These are phyloP conservation scores for Chlorella vulgaris DNA, from an alignment of 139 green algal species.

Conservation along the genomic window DNA sequence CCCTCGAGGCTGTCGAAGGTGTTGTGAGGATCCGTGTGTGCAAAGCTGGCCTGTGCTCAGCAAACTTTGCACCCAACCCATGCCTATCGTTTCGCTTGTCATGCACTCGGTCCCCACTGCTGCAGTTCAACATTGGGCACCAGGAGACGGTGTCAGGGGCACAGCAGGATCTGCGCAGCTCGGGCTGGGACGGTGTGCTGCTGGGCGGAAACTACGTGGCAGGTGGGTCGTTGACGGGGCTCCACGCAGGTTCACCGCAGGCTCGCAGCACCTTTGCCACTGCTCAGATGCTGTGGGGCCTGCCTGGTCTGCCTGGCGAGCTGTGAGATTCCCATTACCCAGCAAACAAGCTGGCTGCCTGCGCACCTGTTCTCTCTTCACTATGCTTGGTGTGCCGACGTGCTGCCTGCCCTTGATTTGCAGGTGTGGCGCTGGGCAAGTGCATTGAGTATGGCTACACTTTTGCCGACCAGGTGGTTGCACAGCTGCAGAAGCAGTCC, in stretches of 20 bases:
- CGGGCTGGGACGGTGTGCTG: slow-evolving; percentile 79
- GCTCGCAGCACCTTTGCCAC: background rate
- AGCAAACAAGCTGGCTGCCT: no score
- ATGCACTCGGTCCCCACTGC: background rate
- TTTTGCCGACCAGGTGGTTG: slow-evolving; percentile 20
- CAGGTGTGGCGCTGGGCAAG: slow-evolving; percentile 94
- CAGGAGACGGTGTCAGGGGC: slow-evolving; percentile 61
- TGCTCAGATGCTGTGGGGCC: no score
- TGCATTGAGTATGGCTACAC: slow-evolving; percentile 34
- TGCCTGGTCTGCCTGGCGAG: no score
- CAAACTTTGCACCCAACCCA: no score
- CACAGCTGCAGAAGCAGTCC: slow-evolving; percentile 14
- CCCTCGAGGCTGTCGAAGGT: no score
- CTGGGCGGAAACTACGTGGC: slow-evolving; percentile 98
- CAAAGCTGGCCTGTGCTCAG: no score
- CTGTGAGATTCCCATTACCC: no score
- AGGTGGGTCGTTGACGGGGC: slow-evolving; percentile 23
- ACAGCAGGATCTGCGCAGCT: slow-evolving; percentile 57
- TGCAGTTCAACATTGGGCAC: slow-evolving; percentile 97
- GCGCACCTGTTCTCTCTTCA: no score
- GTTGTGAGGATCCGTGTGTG: no score
- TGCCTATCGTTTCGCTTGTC: no score
- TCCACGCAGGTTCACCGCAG: background rate
- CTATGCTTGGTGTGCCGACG: no score
- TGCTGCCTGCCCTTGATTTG: no score